Evolutionary conservation across 2,329 filamentous ascomycete genomes (phyloP).

Genomic region (Pestalotiopsis sp.): DNA sequence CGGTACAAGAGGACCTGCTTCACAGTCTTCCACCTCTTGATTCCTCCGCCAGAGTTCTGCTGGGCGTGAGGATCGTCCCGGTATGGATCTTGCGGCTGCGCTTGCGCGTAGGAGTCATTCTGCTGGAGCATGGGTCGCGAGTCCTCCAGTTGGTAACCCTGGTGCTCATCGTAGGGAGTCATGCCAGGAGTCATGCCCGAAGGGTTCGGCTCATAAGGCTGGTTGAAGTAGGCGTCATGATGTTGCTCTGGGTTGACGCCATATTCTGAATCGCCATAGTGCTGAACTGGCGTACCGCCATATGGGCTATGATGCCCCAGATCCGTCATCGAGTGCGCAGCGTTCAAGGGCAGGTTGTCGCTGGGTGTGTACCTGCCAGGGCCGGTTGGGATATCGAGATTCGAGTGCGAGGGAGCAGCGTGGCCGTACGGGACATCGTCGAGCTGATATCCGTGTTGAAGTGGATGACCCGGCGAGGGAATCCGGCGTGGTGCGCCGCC

Average conservation of each 20-base stretch:
- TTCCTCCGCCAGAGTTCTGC: slow-evolving; percentile 57
- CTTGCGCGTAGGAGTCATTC: slow-evolving; percentile 49
- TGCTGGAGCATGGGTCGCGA: slow-evolving; percentile 75
- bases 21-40: slow-evolving; percentile 96
- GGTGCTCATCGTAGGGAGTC: slow-evolving; percentile 58
- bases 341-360: slow-evolving; percentile 81
- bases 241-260: slow-evolving; percentile 81
- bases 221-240: slow-evolving; percentile 84
- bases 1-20: slow-evolving; percentile 98
- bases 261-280: slow-evolving; percentile 67
- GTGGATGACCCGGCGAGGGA: slow-evolving; percentile 76
- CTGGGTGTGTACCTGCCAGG: slow-evolving; percentile 61
- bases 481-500: slow-evolving; percentile 53
- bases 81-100: slow-evolving; percentile 43
- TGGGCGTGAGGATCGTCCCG: slow-evolving; percentile 43
- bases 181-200: slow-evolving; percentile 48
- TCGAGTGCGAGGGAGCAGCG: slow-evolving; percentile 29
- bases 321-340: slow-evolving; percentile 65
- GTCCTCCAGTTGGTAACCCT: slow-evolving; percentile 73
- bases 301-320: slow-evolving; percentile 45
- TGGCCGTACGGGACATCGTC: slow-evolving; percentile 74
- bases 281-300: slow-evolving; percentile 39
- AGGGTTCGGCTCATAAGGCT: slow-evolving; percentile 74
- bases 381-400: slow-evolving; percentile 71
- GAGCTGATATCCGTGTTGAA: slow-evolving; percentile 77